A percentile compares a stretch with the other conserved stretches of the same genome.
Evolutionary conservation across 805 yeast species (phyloP).

Genomic region (Saturnispora saitoi): DNA sequence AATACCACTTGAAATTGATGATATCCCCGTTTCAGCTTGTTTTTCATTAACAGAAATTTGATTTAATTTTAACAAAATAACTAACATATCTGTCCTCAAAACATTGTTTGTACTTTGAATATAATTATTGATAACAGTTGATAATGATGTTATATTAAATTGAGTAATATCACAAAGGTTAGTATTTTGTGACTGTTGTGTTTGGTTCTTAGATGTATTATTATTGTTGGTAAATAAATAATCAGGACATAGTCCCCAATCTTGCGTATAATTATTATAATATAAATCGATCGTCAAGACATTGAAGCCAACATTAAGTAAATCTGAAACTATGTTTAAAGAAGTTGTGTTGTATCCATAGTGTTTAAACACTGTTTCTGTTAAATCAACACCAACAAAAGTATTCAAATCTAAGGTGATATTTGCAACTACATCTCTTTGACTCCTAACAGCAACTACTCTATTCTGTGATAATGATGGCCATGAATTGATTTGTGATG

Average conservation of each 20-base stretch:
- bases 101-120: conserved; percentile 36
- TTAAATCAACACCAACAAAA: conserved; percentile 33
- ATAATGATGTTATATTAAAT: conserved; percentile 22
- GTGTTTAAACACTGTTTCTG: conserved; percentile 25
- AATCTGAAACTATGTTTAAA: conserved; percentile 19
- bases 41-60: conserved; percentile 12
- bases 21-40: conserved; percentile 9
- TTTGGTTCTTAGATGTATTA: conserved; percentile 12
- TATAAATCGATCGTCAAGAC: conserved; percentile 46
- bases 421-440: conserved; percentile 38
- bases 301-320: conserved; percentile 39
- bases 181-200: conserved; percentile 14
- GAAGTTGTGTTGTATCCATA: conserved; percentile 29
- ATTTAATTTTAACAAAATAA: conserved; percentile 32
- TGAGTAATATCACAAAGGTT: conserved; percentile 12
- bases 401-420: conserved; percentile 33
- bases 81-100: conserved; percentile 36
- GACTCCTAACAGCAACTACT: conserved; percentile 34
- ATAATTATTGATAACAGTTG: conserved; percentile 27
- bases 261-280: conserved; percentile 37
- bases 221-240: conserved; percentile 13
- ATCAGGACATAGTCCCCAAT: conserved; percentile 52
- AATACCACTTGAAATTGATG: conserved; percentile 7
- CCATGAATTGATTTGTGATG: conserved; percentile 21
- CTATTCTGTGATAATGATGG: conserved; percentile 24